Base-by-base conservation (phyloP, 2,329 filamentous ascomycete genomes). In the Trichoderma gracile region DNA sequence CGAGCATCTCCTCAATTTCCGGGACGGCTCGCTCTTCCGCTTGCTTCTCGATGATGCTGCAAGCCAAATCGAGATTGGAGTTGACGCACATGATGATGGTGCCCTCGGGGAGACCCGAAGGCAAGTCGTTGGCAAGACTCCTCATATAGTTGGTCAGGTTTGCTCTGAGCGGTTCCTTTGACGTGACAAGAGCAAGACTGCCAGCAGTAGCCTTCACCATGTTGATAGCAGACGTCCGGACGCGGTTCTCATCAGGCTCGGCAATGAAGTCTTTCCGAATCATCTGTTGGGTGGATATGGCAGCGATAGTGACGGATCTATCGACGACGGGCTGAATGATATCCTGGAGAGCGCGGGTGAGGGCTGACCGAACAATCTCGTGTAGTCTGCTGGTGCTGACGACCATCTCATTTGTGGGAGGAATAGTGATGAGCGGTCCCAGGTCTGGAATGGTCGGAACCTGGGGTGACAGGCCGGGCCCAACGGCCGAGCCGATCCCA, bases 71-170 rank as follows among this genome's bases (percentile, higher is more conserved):
- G 33, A 99, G 84, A 74, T 99, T 99, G 69, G 96, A 94, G 75
- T 98, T 99, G 67, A 99, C 94, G 77, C 96, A 98, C 92, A 99
- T 97, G 64, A 98, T 86, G 67, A 99, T 95, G 38, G 95, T 91
- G 7, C 95, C 95, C 78, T 99, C 95, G 0, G 95, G 92, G 67
- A 99, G 84, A 17, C 91, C 91, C 60, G 92, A 90, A 61, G 92
- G 88, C 43, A 96, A 84, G 43, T 89, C 86, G 55, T 78, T 80
- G 3, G 86, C 83, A n/a, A 88, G 76, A 55, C 82, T 83, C 59
- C 95, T 90, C 76, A 99, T 93, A 74, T 98, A 96, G 78, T 98
- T 99, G 61, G 91, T 96, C 77, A 99, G 96, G 78, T 96, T 98
- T 76, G 96, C 95, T 66, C 95, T 88, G 17, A 99, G 82, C 17